Percentiles rank a stretch among this genome's conserved stretches.
Conservation (phyloP, 2,329 filamentous ascomycete genomes). For the Fragosphaeria purpurea region DNA sequence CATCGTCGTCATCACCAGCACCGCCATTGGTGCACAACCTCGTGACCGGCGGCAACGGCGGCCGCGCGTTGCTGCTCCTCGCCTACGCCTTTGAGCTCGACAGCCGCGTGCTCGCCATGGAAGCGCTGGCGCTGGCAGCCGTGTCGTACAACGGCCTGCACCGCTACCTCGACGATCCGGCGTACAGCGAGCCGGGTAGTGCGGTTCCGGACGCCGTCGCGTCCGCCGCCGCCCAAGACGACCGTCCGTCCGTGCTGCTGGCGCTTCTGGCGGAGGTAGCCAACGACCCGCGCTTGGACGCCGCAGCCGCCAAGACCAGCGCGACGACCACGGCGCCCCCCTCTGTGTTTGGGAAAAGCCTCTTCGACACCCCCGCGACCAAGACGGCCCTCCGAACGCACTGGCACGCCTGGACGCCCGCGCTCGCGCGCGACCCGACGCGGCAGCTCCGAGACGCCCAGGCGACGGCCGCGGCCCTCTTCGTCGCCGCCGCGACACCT, state of each 20-base stretch:
- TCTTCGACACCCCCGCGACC: constrained; percentile 51
- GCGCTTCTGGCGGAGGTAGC: constrained; percentile 63
- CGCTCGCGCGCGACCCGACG: constrained; percentile 40
- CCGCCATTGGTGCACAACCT: constrained; percentile 33
- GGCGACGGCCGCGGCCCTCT: constrained; percentile 48
- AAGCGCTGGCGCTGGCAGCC: constrained; percentile 64
- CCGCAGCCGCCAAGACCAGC: constrained; percentile 37
- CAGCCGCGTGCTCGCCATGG: constrained; percentile 77
- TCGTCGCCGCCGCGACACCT: constrained; percentile 49
- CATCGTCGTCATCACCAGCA: neutral
- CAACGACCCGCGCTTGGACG: constrained; percentile 59
- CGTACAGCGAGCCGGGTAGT: constrained; percentile 45
- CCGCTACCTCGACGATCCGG: constrained; percentile 61
- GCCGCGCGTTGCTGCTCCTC: constrained; percentile 86
- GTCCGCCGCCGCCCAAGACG: constrained; percentile 19
- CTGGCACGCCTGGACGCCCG: constrained; percentile 69
- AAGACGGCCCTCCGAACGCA: constrained; percentile 69
- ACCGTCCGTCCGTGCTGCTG: constrained; percentile 42
- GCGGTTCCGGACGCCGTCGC: constrained; percentile 41
- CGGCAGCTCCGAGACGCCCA: constrained; percentile 66
- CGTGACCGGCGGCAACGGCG: constrained; percentile 42
- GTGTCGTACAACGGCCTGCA: constrained; percentile 50
- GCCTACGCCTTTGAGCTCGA: constrained; percentile 89
- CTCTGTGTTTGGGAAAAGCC: constrained; percentile 7
- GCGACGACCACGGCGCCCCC: constrained; percentile 33